A percentile compares a stretch with the other conserved stretches of the same genome.
phyloP scores from a whole-genome alignment of 2,329 filamentous ascomycete species.

The Aspergillus sp. region DNA sequence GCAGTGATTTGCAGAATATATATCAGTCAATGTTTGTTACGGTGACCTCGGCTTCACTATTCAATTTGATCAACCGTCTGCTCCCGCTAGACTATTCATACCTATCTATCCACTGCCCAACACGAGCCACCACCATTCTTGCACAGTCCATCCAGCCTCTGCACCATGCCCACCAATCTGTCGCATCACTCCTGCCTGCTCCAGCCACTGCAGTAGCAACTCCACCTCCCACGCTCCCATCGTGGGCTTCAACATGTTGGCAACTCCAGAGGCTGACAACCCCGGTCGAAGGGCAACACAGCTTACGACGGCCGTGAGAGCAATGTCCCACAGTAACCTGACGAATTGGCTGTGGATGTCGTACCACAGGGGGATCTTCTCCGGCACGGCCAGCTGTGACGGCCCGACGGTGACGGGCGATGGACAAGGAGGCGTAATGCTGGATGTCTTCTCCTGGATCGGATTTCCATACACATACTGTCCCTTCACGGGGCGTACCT shows the following conservation, averaged over 20 bases:
- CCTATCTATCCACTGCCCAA: background rate
- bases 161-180: constrained; percentile 7
- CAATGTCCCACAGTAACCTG: constrained; percentile 42
- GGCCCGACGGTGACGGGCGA: constrained; percentile 8
- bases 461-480: constrained; percentile 44
- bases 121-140: constrained; percentile 45
- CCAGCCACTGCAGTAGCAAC: constrained; percentile 42
- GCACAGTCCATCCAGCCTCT: constrained; percentile 30
- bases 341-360: constrained; percentile 46
- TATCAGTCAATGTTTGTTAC: background rate
- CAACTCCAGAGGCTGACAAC: constrained; percentile 33
- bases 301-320: constrained; percentile 41
- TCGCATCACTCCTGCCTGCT: constrained; percentile 22
- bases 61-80: background rate
- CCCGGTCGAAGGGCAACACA: constrained; percentile 44
- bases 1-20: background rate
- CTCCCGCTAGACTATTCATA: background rate
- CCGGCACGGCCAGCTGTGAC: constrained; percentile 10
- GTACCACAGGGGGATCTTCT: constrained; percentile 47
- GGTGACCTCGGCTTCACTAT: background rate
- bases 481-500: constrained; percentile 34
- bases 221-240: constrained; percentile 44
- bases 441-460: constrained; percentile 17
- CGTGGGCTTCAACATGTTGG: constrained; percentile 36
- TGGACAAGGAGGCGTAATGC: constrained; percentile 26